Evolutionary conservation across 2,329 filamentous ascomycete genomes (phyloP), one percentile per base, ranked within the genome.

Genomic region (Nemania sp.): DNA sequence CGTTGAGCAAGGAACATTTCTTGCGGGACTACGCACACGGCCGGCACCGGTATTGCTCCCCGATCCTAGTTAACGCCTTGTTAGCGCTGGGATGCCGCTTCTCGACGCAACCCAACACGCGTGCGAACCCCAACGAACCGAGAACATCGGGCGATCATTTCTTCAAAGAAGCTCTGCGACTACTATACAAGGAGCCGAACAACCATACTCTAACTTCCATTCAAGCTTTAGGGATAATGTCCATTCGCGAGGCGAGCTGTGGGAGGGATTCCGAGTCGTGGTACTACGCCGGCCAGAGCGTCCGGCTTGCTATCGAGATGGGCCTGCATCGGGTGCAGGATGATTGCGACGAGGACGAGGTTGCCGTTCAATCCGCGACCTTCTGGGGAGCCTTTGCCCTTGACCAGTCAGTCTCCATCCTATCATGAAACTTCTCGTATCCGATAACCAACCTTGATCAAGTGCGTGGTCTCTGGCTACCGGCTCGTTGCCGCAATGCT

Each of bases 141-240:
- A 82, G 83, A 59, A 86, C 87, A 0, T 87, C 88, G 0, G 89
- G 90, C 4, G 87, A 91, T 63, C 85, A 90, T 70, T 92, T 91
- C 74, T 92, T 91, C 73, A 84, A 85, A 54, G 89, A 92, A 72
- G 83, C 86, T 7, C 80, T 83, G 62, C 79, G 86, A 10, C 77
- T 91, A 0, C 79, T 90, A 32, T 78, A 83, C 57, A 77, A 83
- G 56, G 82, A 87, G 64, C 72, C 77, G 1, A 78, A 90, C 60
- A 83, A 85, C 54, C 84, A 90, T 63, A 83, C 74, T 6, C 75
- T 92, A 32, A 90, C 89, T 2, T 91, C 87, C 4, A 87, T 90
- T 46, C 90, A 92, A 75, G 89, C 90, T 1, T 77, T 92, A 17
- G 88, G 88, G 5, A 84, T 92, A 67, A 90, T 93, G 88, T 88